A percentile compares a stretch with the other conserved stretches of the same genome.
These are phyloP conservation scores for Eucalyptus melliodora DNA, from an alignment of 345 rosid species.

Conservation along the genomic window DNA sequence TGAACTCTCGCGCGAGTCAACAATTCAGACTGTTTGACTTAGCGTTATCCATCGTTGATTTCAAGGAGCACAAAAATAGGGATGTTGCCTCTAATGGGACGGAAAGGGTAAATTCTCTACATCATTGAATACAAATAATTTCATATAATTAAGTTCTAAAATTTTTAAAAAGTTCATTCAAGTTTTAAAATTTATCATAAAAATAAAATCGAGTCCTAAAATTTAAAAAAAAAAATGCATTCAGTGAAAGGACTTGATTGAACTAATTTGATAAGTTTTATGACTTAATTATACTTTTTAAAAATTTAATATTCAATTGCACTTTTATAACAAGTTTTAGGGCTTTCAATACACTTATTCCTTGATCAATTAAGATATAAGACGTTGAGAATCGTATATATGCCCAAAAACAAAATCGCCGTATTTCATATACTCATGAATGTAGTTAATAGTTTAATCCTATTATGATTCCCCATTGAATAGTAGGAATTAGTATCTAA, in stretches of 20 bases:
- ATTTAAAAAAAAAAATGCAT: no score
- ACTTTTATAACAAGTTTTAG: no score
- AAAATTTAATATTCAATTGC: no score
- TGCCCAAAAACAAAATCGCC: neutral
- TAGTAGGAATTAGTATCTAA: neutral
- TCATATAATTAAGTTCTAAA: no score
- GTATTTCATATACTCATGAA: neutral
- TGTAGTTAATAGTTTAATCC: no score
- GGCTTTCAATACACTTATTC: accelerated
- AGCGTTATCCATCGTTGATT: neutral
- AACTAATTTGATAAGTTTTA: no score
- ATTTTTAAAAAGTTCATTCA: no score
- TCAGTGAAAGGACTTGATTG: accelerated
- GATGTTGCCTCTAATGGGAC: neutral
- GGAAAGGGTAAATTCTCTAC: no score
- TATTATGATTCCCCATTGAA: neutral
- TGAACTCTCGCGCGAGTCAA: neutral
- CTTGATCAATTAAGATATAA: no score
- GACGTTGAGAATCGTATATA: neutral
- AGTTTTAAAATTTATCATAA: no score
- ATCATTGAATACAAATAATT: no score
- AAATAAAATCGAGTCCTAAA: no score
- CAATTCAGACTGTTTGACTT: neutral
- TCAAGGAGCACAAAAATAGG: neutral
- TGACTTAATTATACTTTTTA: accelerated